Conservation (phyloP, 495 filamentous ascomycete species). For the Tuber melanosporum region DNA sequence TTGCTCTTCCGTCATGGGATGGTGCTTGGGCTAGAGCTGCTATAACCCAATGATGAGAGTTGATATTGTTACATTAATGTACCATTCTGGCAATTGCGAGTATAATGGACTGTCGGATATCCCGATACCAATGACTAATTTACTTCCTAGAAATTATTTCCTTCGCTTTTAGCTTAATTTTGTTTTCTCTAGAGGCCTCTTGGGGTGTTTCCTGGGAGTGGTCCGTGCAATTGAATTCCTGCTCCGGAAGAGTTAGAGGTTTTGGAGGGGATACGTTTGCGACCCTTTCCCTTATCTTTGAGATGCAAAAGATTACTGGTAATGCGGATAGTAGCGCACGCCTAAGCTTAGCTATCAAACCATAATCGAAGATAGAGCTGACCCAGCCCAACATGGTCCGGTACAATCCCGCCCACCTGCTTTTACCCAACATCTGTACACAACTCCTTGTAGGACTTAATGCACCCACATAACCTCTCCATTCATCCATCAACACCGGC, state of each 20-base stretch:
- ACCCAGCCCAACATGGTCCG: neutral
- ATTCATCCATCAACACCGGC: neutral
- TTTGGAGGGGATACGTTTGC: neutral
- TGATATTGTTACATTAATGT: neutral
- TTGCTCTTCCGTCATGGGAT: neutral
- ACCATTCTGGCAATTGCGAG: neutral
- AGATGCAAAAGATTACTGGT: neutral
- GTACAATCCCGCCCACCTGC: neutral
- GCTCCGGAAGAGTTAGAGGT: neutral
- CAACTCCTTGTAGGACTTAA: neutral
- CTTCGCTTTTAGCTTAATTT: neutral
- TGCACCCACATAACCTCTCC: neutral
- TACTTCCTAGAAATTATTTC: neutral
- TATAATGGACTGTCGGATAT: neutral
- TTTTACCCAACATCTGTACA: neutral
- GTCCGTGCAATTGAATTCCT: neutral
- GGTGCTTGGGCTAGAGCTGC: neutral
- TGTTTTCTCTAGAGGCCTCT: neutral
- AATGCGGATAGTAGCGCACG: neutral
- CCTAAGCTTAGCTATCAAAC: neutral
- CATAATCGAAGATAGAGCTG: neutral
- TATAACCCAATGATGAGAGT: neutral
- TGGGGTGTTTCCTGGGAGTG: neutral
- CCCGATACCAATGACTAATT: neutral
- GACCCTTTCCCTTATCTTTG: neutral